Evolutionary conservation across 495 filamentous ascomycete genomes (phyloP), one percentile per base, ranked within the genome.

Genomic region (Podospora tetraspora): DNA sequence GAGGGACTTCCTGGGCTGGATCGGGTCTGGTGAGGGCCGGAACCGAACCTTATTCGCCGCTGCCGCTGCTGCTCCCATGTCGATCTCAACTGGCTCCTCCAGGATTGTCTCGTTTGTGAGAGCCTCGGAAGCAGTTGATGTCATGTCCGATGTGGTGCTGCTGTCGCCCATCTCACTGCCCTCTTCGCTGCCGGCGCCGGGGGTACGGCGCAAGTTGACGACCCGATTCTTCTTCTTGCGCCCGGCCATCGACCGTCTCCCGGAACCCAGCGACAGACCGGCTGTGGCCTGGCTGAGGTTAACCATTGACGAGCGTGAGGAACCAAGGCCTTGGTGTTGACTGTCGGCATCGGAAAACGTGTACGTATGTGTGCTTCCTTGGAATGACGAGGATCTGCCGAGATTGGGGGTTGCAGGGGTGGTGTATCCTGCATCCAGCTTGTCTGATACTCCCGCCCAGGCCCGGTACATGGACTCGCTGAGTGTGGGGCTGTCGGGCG

Each of bases 221-320:
- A 99, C 91, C n/a, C 95, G 87, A 68, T 88, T 93, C 85, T 97
- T 98, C 77, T 92, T 91, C 76, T 90, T 94, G 32, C 92, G 85
- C 29, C 86, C 85, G n/a, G 86, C 79, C 75, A 91, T 89, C 9
- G 88, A 85, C 71, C 90, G 86, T 43, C 87, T 84, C 34, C 85
- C 85, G 16, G 87, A 82, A 1, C 88, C 90, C 52, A 92, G 80
- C 23, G 83, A 86, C 57, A 94, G 80, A 0, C 90, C 89, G 43
- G 81, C 88, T 74, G 79, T 80, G 13, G 83, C 80, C 7, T 84
- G 87, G 67, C 80, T 75, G 66, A 85, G 67, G 75, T 77, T 76
- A 25, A 83, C 70, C 68, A 83, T 72, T 34, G 82, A 84, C 63
- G 82, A 80, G 57, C 82, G 75, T 12, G 82, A 82, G 3, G 80